Base-by-base conservation (phyloP, 139 green algal genomes). In the Deuterostichococcus epilithicus region DNA sequence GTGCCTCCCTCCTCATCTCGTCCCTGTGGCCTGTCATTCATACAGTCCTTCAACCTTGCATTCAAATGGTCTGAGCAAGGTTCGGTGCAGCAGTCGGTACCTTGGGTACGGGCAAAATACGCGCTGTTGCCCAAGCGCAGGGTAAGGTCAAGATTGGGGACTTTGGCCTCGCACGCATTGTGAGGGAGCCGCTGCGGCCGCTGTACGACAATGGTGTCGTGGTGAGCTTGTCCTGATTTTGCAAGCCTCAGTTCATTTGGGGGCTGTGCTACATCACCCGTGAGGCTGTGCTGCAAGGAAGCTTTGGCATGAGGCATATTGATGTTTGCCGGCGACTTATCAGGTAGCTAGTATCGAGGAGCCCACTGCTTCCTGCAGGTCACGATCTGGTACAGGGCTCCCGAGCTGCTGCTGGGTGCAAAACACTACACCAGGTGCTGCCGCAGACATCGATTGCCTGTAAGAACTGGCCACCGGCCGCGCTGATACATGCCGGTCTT, bases 371-470 rank as follows among this genome's bases (percentile, higher is more conserved):
- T 52, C 13, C 13, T 52, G 8, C 52, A 63, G 52, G 52, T 94
- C 3, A 96, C 91, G 35, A 93, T 94, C 69, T 96, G 91, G 91
- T 96, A 92, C 81, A 75, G 87, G 3, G 88, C 89, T 0, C 90
- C 90, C 32, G 91, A 95, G 88, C 86, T 95, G 70, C 86, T 95
- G 77, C 86, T 93, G 73, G 91, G 89, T 3, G 84, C 86, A 5
- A 71, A 76, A 69, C 88, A 93, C 86, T 94, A 96, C 82, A 92
- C 87, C 3, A 77, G 81, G 37, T 63, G 52, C n/a, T n/a, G n/a
- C n/a, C n/a, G n/a, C n/a, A n/a, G n/a, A n/a, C n/a, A n/a, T n/a
- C n/a, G n/a, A n/a, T n/a, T n/a, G n/a, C 13, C 8, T 52, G 42
- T 13, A 52, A 52, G 42, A 13, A 52, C 8, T 8, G 42, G 42